phyloP scores from a whole-genome alignment of 140 eudicot genomes.

The Cichorium intybus region DNA sequence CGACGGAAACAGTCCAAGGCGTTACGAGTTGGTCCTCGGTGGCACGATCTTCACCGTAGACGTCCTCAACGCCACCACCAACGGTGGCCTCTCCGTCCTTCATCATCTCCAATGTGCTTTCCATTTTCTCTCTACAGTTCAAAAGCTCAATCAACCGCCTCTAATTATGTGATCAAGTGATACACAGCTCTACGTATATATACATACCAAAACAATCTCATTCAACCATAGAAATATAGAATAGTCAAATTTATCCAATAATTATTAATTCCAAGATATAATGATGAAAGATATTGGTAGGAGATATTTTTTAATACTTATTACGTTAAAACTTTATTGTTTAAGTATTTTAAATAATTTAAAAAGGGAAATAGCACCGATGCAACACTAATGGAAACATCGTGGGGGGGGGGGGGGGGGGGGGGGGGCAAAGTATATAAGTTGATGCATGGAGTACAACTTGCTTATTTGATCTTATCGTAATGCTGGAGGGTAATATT shows the following conservation, averaged over 20 bases:
- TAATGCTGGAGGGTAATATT: not conserved
- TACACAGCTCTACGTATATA: constrained; percentile 4
- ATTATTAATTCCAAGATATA: not conserved
- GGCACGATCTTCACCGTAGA: constrained; percentile 86
- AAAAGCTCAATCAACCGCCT: not conserved
- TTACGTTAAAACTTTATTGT: not conserved
- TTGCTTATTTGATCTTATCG: not conserved
- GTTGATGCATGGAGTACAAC: not conserved
- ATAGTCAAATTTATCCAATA: constrained; percentile 3
- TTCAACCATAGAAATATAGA: not conserved
- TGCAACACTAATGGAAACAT: not conserved
- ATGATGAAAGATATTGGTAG: not conserved
- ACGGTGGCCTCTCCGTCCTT: constrained; percentile 44
- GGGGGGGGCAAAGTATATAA: not conserved
- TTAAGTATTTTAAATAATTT: not conserved
- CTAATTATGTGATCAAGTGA: not conserved
- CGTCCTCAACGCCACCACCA: constrained; percentile 77
- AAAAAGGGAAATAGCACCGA: not conserved
- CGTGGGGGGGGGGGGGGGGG: too few relatives aligned
- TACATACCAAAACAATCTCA: not conserved
- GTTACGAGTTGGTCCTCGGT: constrained; percentile 77
- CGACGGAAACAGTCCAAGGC: constrained; percentile 78
- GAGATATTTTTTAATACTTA: not conserved
- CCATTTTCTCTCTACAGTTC: constrained; percentile 31
- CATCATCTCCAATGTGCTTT: constrained; percentile 36